Conservation (phyloP, 192 early-diverging fungal genomes). For the Coemansia pectinata region DNA sequence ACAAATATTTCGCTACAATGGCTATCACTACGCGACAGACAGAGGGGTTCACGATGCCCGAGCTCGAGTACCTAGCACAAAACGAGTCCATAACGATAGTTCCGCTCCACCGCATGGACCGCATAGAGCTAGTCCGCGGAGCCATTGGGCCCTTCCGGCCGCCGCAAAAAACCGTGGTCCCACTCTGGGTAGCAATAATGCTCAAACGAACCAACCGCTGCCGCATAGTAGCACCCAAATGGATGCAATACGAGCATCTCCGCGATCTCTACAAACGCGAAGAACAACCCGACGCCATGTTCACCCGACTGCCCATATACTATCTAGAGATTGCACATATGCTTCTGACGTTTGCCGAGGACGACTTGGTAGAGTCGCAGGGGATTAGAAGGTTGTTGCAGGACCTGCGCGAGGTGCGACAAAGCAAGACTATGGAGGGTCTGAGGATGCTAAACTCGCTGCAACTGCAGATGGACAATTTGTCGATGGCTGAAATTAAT, state of each 20-base stretch:
- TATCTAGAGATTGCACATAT: constrained; percentile 83
- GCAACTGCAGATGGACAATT: constrained; percentile 81
- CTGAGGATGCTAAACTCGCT: constrained; percentile 63
- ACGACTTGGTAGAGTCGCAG: constrained; percentile 80
- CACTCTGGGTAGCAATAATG: constrained; percentile 84
- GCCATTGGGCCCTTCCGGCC: constrained; percentile 78
- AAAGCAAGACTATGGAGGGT: constrained; percentile 76
- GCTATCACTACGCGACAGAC: constrained; percentile 39
- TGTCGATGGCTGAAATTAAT: constrained; percentile 86
- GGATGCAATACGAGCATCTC: constrained; percentile 78
- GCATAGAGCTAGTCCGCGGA: constrained; percentile 75
- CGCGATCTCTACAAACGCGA: constrained; percentile 66
- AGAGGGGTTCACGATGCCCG: constrained; percentile 69
- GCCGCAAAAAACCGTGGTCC: constrained; percentile 71
- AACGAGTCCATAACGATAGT: constrained; percentile 75
- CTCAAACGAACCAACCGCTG: constrained; percentile 84
- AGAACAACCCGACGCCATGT: constrained; percentile 60
- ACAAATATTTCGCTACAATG: constrained; percentile 14
- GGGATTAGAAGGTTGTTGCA: constrained; percentile 73
- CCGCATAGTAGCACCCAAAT: constrained; percentile 74
- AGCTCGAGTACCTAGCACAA: constrained; percentile 87
- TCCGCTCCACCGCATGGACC: constrained; percentile 68
- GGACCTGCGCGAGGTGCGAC: constrained; percentile 80
- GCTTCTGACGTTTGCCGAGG: constrained; percentile 74
- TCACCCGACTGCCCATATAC: constrained; percentile 74